These are phyloP conservation scores for Aquilaria agallochum DNA, from an alignment of 441 rosid species.

Conservation along the genomic window DNA sequence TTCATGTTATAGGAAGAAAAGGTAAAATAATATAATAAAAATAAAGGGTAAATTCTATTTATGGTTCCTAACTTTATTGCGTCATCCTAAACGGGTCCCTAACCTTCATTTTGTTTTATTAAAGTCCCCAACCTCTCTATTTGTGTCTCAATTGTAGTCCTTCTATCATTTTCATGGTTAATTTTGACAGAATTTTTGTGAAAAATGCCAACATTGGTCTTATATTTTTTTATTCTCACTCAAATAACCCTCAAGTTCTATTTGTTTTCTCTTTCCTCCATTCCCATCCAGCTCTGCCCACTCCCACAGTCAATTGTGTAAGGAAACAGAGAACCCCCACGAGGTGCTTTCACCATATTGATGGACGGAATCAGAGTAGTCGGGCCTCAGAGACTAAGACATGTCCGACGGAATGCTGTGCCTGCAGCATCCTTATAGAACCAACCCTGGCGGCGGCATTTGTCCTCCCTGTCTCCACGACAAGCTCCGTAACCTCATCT, in stretches of 20 bases:
- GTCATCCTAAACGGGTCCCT: too few relatives aligned
- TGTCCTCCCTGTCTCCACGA: slow-evolving; percentile 97
- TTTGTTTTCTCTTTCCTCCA: slow-evolving; percentile 17
- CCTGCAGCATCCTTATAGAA: slow-evolving; percentile 62
- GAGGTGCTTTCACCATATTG: not conserved
- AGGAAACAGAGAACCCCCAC: too few relatives aligned
- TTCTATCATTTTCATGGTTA: too few relatives aligned
- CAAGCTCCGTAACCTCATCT: slow-evolving; percentile 90
- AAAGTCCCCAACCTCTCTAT: too few relatives aligned
- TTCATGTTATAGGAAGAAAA: too few relatives aligned
- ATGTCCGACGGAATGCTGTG: slow-evolving; percentile 24
- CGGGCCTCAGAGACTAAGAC: slow-evolving; percentile 48
- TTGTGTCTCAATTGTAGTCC: too few relatives aligned
- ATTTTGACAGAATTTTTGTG: too few relatives aligned
- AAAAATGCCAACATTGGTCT: too few relatives aligned
- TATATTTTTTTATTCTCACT: too few relatives aligned
- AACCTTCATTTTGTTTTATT: too few relatives aligned
- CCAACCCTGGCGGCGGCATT: slow-evolving; percentile 79
- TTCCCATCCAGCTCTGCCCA: not conserved
- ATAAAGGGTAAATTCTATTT: too few relatives aligned
- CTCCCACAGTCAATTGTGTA: slow-evolving; percentile 6
- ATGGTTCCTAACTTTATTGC: not conserved
- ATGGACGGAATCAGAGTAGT: slow-evolving; percentile 28
- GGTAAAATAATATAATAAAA: too few relatives aligned
- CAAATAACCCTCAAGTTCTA: slow-evolving; percentile 6